phyloP scores from a whole-genome alignment of 1,139 yeast genomes.

The Kurtzmaniella natalensis region DNA sequence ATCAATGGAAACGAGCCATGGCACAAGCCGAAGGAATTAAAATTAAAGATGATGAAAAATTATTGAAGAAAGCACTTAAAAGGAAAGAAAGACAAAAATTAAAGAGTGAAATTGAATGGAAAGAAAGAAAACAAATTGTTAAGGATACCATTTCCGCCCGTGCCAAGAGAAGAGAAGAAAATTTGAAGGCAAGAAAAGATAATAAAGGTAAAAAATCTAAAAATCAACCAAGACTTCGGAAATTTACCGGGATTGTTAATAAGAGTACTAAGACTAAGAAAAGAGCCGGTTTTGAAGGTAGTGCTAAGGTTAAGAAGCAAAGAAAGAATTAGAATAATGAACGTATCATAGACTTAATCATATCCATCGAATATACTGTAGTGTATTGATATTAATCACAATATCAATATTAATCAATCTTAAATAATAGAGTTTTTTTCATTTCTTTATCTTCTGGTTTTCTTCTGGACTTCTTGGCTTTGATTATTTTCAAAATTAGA shows the following conservation, averaged over 20 bases:
- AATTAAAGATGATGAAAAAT: conserved; percentile 82
- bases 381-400: too few relatives aligned
- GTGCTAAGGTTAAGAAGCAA: conserved; percentile 36
- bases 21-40: conserved; percentile 87
- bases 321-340: too few relatives aligned
- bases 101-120: conserved; percentile 83
- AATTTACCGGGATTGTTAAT: conserved; percentile 56
- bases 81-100: conserved; percentile 76
- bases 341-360: too few relatives aligned
- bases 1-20: conserved; percentile 80
- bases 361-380: too few relatives aligned
- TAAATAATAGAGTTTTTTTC: too few relatives aligned
- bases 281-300: conserved; percentile 59
- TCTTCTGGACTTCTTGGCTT: too few relatives aligned
- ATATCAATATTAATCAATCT: too few relatives aligned
- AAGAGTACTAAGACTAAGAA: conserved; percentile 29
- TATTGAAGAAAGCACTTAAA: conserved; percentile 81
- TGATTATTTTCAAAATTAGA: too few relatives aligned
- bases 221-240: conserved; percentile 64
- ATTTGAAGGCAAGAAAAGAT: conserved; percentile 74
- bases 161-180: conserved; percentile 84
- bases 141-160: conserved; percentile 70
- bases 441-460: too few relatives aligned
- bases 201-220: conserved; percentile 72
- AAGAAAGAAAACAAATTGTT: conserved; percentile 76